Percentiles rank a stretch among this genome's conserved stretches.
These are phyloP conservation scores for Salmacisia buchloeana DNA, from an alignment of 1,284 basidiomycete species.

Conservation along the genomic window DNA sequence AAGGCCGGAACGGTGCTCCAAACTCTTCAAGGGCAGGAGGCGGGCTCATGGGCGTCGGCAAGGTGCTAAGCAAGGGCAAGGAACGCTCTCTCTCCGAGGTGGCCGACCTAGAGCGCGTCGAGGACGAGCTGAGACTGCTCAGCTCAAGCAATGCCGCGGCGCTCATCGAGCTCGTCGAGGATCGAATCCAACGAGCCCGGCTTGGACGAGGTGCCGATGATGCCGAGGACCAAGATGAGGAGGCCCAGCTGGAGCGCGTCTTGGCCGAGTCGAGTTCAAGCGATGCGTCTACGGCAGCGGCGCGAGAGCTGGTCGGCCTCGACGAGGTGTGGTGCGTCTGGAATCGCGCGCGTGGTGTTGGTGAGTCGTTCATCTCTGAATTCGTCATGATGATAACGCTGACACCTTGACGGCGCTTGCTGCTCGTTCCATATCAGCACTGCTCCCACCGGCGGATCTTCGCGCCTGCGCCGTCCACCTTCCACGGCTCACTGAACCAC, in stretches of 20 bases:
- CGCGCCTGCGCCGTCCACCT: constrained; percentile 68
- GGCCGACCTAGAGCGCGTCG: neutral
- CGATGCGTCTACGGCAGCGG: neutral
- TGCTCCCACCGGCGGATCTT: constrained; percentile 80
- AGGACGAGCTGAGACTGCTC: neutral
- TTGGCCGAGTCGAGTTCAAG: neutral
- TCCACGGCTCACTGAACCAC: constrained; percentile 63
- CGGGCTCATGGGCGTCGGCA: neutral
- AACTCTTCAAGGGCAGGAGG: neutral
- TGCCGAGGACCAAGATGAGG: neutral
- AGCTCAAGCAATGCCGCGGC: neutral
- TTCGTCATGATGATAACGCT: neutral
- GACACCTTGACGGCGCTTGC: neutral
- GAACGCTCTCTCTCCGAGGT: neutral
- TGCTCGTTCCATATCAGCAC: constrained; percentile 56
- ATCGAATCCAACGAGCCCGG: neutral
- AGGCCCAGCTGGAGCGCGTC: neutral
- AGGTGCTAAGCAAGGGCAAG: neutral
- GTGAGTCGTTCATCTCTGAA: constrained; percentile 56
- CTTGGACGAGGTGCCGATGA: neutral
- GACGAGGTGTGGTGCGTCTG: constrained; percentile 97
- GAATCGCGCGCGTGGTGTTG: constrained; percentile 89
- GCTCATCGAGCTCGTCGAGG: neutral
- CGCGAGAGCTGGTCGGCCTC: constrained; percentile 68
- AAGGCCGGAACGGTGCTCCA: neutral